Evolutionary conservation across 1,139 yeast genomes (phyloP).

Genomic region (Yarrowia galli): DNA sequence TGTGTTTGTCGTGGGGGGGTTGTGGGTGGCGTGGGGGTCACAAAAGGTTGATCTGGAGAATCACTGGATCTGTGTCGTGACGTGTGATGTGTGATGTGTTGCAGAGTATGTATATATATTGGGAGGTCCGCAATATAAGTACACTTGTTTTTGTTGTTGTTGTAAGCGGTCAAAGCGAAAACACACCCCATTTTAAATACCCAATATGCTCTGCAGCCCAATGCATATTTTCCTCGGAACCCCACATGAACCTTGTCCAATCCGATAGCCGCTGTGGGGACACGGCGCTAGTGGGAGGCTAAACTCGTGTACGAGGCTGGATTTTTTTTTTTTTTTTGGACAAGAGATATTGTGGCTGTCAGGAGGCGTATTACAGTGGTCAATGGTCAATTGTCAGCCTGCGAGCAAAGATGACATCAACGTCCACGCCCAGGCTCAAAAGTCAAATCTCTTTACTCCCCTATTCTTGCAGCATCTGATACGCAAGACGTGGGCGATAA

Average conservation of each 20-base stretch:
- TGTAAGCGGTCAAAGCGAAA: background rate
- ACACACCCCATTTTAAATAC: background rate
- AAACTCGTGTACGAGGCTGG: background rate
- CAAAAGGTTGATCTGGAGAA: background rate
- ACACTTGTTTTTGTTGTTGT: background rate
- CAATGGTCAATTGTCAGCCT: too few species aligned
- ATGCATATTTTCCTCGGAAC: slow-evolving; percentile 2
- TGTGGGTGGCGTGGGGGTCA: background rate
- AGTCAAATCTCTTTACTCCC: too few species aligned
- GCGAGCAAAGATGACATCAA: too few species aligned
- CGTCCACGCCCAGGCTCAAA: too few species aligned
- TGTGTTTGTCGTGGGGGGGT: background rate
- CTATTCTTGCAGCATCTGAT: too few species aligned
- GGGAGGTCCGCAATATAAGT: background rate
- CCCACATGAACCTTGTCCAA: slow-evolving; percentile 29
- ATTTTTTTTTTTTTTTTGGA: too few species aligned
- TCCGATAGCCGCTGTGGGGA: slow-evolving; percentile 30
- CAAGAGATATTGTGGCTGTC: background rate
- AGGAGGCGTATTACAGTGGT: background rate
- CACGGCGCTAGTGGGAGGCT: background rate
- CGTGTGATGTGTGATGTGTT: background rate
- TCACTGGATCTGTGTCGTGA: background rate
- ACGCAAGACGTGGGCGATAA: too few species aligned
- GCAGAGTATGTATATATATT: background rate
- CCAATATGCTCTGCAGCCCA: background rate